These are phyloP conservation scores for Epichloe gansuensis DNA, from an alignment of 2,329 filamentous ascomycete genomes.

Conservation along the genomic window DNA sequence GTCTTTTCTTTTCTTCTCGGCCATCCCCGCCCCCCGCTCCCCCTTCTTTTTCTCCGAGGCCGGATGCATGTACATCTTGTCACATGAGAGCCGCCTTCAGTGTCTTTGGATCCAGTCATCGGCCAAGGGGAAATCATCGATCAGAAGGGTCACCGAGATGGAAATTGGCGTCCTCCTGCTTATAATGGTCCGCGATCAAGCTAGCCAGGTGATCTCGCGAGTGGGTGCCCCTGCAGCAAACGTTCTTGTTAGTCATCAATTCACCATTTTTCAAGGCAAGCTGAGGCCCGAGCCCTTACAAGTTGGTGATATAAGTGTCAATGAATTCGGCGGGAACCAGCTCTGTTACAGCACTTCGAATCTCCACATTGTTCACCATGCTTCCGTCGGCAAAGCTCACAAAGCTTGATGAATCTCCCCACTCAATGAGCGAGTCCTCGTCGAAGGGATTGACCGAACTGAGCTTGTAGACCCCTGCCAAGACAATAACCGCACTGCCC, in stretches of 20 bases:
- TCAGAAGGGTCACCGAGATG: slow-evolving; percentile 30
- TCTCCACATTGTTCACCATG: slow-evolving; percentile 63
- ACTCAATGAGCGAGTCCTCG: slow-evolving; percentile 70
- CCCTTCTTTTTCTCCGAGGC: not conserved
- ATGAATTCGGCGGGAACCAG: slow-evolving; percentile 66
- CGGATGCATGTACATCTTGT: not conserved
- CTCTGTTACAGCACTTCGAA: slow-evolving; percentile 70
- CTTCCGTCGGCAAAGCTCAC: slow-evolving; percentile 68
- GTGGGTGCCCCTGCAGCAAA: slow-evolving; percentile 42
- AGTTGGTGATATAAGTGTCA: slow-evolving; percentile 74
- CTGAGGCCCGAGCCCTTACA: slow-evolving; percentile 26
- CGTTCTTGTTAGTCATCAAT: not conserved
- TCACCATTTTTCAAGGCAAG: not conserved
- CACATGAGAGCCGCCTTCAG: not conserved
- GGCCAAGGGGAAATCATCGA: slow-evolving; percentile 4
- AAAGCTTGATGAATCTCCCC: slow-evolving; percentile 66
- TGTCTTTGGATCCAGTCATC: not conserved
- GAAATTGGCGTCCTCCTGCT: slow-evolving; percentile 56
- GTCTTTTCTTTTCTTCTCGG: not conserved
- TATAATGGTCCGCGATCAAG: slow-evolving; percentile 65
- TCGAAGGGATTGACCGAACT: slow-evolving; percentile 82
- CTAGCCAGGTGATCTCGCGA: slow-evolving; percentile 60
- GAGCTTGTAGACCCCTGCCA: slow-evolving; percentile 87
- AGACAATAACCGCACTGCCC: slow-evolving; percentile 72
- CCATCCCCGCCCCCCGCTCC: not conserved